Evolutionary conservation across 306 rosid genomes (phyloP), one percentile per base, ranked within the genome.

Genomic region (Rosa rugosa): DNA sequence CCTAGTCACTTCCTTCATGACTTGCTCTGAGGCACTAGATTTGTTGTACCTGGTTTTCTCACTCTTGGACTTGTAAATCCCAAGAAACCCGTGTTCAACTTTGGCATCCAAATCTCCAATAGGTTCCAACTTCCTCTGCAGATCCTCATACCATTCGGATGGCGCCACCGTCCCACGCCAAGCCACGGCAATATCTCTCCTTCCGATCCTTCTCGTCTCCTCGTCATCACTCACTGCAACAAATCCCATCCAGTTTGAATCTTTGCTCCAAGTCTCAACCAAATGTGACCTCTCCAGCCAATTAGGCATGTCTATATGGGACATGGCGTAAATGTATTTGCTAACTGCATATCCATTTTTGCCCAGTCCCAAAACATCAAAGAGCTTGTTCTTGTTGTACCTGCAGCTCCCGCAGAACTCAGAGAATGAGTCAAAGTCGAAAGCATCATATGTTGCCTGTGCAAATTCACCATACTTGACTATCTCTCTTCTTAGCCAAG

Each of bases 381-480:
- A 76, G 2, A 90, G 40, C 54, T 80, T 89, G 34, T 71, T 78
- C 1, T 51, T 44, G 75, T 87, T 85, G 83, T 84, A 89, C 57
- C 87, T 85, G 22, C 93, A 88, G 72, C 91, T 92, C 27, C 94
- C 94, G 1, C 94, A 82, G 18, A 79, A 90, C 71, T 87, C 91
- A 0, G 94, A 92, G 75, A 84, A 79, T 2, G 90, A 73, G 49
- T 89, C 93, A 50, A 80, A 87, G 63, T 92, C 93, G 38, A 90
- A 90, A 38, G 93, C 93, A 36, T 90, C 93, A 50, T 89, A 92
- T 27, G 97, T 87, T 25, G 95, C 92, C 70, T 89, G 93, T 4
- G 92, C 84, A 27, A 92, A 89, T 54, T 92, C 97, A 6, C 97
- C 97, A 7, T 89, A 92, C 67, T 89, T 90, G 76, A 92, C 81